Evolutionary conservation across 345 rosid genomes (phyloP), one percentile per base, ranked within the genome.

Genomic region (Moringa oleifera): DNA sequence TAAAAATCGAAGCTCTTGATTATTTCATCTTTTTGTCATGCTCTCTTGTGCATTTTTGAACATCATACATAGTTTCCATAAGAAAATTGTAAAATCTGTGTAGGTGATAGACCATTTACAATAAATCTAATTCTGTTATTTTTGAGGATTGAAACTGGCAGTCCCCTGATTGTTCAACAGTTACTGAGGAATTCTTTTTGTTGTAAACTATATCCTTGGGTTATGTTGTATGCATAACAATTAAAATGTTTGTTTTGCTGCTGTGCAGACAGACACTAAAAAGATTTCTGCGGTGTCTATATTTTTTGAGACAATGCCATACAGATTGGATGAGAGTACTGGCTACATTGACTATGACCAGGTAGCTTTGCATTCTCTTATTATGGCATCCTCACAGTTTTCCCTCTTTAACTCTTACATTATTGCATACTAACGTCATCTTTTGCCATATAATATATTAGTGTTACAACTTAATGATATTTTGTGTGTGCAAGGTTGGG

Each of bases 221-320:
- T 31, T 4, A 41, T 15, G 17, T 41, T 15, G 12, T 8, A 41
- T 11, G 47, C 12, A 41, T 41, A 41, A 41, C 47, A 41, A 41
- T 15, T 41, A 4, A n/a, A 4, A 5, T 53, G 20, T 68, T 56
- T 18, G 46, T 66, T 19, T 68, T 53, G 17, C 8, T 41, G 50
- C 20, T 81, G 24, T 72, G 79, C 91, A 94, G 97, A 94, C 99
- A 23, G 99, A 90, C 64, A 94, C 99, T 71, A 94, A 94, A 75
- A 94, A 94, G 72, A 90, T 94, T 63, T 94, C 97, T 68, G 99
- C 97, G 58, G 99, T 94, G 45, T 94, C 99, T 22, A 87, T 94
- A 82, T 94, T 94, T 78, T 94, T 94, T 24, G 97, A 94, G 85
- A 94, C 99, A 52, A 90, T 94, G 95, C 99, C 99, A 5, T 94